A percentile compares a stretch with the other conserved stretches of the same genome.
Evolutionary conservation across 1,139 yeast genomes (phyloP).

Genomic region (Lodderomyces orthopsilosis): DNA sequence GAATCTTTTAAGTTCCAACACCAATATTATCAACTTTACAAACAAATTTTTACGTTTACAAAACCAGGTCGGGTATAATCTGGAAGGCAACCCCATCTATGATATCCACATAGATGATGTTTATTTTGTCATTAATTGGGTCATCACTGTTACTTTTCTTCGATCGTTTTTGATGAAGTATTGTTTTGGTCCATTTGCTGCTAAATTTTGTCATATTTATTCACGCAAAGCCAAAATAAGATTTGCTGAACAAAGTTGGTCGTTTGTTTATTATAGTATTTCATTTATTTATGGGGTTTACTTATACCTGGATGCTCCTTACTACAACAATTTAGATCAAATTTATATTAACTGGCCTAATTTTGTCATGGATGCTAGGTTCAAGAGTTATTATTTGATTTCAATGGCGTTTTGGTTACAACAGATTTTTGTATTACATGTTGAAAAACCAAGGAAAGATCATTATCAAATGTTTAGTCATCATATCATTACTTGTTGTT

Average conservation of each 20-base stretch:
- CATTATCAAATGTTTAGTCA: constrained; percentile 84
- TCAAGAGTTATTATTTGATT: constrained; percentile 70
- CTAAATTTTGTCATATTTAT: constrained; percentile 40
- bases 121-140: constrained; percentile 54
- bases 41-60: constrained; percentile 51
- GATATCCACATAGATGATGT: constrained; percentile 58
- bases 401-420: constrained; percentile 79
- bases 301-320: constrained; percentile 57
- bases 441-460: constrained; percentile 81
- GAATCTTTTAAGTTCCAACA: constrained; percentile 20
- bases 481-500: constrained; percentile 73
- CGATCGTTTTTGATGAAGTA: constrained; percentile 61
- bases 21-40: constrained; percentile 25
- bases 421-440: constrained; percentile 70
- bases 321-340: constrained; percentile 56
- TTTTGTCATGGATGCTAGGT: constrained; percentile 41
- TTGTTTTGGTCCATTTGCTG: constrained; percentile 58
- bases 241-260: constrained; percentile 89
- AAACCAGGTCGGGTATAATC: constrained; percentile 30
- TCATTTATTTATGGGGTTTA: constrained; percentile 59
- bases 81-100: constrained; percentile 26
- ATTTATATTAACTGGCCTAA: constrained; percentile 81
- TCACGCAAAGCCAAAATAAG: constrained; percentile 55
- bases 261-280: constrained; percentile 54
- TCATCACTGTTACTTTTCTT: constrained; percentile 55